Conservation (phyloP, 805 yeast species). For the Saccharomycopsis sp. region DNA sequence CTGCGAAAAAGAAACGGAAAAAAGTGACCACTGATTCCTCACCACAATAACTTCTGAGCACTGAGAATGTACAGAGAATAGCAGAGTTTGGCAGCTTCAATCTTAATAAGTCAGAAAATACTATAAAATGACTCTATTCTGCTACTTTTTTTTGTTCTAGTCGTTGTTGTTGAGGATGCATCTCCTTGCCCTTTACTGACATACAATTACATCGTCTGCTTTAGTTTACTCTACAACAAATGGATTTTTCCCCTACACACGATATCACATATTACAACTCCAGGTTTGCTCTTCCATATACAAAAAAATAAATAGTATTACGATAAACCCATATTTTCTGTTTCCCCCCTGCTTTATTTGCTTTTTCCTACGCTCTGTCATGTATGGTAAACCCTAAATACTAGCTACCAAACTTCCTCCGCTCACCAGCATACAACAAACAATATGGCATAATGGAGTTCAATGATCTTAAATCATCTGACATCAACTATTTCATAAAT, state of each 20-base stretch:
- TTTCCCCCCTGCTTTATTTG: neutral
- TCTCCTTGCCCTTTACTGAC: neutral
- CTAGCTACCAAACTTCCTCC: neutral
- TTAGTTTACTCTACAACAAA: neutral
- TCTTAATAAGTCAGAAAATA: neutral
- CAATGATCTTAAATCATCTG: neutral
- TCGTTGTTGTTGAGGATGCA: neutral
- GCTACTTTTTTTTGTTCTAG: neutral
- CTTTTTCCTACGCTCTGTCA: neutral
- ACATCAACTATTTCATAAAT: neutral
- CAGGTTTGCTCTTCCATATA: no score
- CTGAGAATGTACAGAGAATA: neutral
- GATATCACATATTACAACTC: neutral
- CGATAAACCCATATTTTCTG: neutral
- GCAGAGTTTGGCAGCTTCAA: neutral
- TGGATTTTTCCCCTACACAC: neutral
- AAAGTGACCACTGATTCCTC: neutral
- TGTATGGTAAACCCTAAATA: neutral
- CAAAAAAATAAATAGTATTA: neutral
- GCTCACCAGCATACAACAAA: neutral
- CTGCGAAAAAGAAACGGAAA: neutral
- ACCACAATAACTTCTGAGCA: neutral
- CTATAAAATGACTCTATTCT: neutral
- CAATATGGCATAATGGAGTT: neutral
- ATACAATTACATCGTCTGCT: neutral